phyloP scores from a whole-genome alignment of 1,284 basidiomycete species.

The Chalciporus piperatoides region DNA sequence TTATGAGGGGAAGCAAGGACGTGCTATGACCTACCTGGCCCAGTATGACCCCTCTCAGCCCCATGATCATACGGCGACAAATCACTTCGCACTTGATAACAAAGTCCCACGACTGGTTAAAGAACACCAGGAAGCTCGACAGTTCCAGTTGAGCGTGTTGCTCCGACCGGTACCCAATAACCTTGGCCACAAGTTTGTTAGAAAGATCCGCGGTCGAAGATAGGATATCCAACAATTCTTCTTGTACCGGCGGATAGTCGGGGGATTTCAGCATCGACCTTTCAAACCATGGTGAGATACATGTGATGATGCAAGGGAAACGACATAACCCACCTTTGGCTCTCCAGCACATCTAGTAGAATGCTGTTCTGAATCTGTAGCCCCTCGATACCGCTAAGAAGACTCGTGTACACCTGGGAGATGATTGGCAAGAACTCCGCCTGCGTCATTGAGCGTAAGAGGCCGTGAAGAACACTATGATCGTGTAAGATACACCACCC shows the following conservation, averaged over 20 bases:
- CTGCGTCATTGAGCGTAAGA: constrained; percentile 68
- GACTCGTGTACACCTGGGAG: constrained; percentile 58
- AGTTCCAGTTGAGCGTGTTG: constrained; percentile 74
- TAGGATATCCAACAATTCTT: constrained; percentile 70
- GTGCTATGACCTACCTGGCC: constrained; percentile 54
- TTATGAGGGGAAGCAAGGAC: not conserved
- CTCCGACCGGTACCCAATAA: constrained; percentile 74
- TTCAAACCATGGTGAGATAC: constrained; percentile 19
- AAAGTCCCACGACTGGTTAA: constrained; percentile 86
- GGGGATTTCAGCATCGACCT: constrained; percentile 37
- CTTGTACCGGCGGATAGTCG: constrained; percentile 47
- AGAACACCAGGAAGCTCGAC: constrained; percentile 75
- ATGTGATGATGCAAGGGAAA: constrained; percentile 2
- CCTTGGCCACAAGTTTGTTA: constrained; percentile 76
- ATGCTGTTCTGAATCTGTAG: constrained; percentile 64
- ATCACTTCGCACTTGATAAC: constrained; percentile 84
- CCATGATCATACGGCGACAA: constrained; percentile 88
- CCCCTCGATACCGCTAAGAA: constrained; percentile 71
- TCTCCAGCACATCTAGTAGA: constrained; percentile 59
- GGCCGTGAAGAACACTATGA: constrained; percentile 48
- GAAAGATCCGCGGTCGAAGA: constrained; percentile 80
- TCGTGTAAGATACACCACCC: constrained; percentile 1
- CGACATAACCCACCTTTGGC: constrained; percentile 38
- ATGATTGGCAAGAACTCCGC: constrained; percentile 64
- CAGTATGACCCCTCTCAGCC: constrained; percentile 79